Evolutionary conservation across 768 basidiomycete species (phyloP).

Genomic region (Termitomyces sp.): DNA sequence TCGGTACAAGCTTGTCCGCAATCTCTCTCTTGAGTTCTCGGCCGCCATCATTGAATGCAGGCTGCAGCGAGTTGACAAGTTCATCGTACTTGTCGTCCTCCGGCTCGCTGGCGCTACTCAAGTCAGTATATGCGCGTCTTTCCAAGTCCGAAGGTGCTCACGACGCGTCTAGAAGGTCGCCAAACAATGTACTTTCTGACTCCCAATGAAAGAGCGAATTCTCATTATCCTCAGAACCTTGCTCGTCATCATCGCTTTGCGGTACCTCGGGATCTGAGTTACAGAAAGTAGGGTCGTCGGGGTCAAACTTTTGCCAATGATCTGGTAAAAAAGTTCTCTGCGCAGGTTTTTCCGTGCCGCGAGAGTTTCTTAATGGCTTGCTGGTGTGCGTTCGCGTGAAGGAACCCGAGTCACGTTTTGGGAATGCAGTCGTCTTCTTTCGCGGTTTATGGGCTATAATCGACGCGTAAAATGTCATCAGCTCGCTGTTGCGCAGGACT

Average conservation of each 20-base stretch:
- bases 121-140: constrained; percentile 9
- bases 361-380: not conserved
- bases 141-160: constrained; percentile 15
- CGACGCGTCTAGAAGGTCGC: constrained; percentile 41
- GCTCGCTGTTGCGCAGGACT: not conserved
- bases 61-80: constrained; percentile 36
- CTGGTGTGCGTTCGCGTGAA: not conserved
- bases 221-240: constrained; percentile 18
- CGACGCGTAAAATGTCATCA: not conserved
- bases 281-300: constrained; percentile 14
- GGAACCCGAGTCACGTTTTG: not conserved
- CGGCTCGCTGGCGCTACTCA: constrained; percentile 18
- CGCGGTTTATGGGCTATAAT: constrained; percentile 1
- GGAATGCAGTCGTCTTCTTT: not conserved
- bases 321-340: not conserved
- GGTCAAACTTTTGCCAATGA: constrained; percentile 6
- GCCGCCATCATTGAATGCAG: constrained; percentile 33
- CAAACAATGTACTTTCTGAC: constrained; percentile 47
- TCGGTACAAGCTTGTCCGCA: constrained; percentile 36
- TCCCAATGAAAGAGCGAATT: constrained; percentile 42
- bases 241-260: constrained; percentile 7
- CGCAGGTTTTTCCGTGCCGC: not conserved
- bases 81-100: constrained; percentile 27
- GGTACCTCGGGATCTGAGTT: constrained; percentile 2
- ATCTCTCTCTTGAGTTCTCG: constrained; percentile 34